Evolutionary conservation across 257 asterid species (phyloP).

Genomic region (Fraxinus anomala): DNA sequence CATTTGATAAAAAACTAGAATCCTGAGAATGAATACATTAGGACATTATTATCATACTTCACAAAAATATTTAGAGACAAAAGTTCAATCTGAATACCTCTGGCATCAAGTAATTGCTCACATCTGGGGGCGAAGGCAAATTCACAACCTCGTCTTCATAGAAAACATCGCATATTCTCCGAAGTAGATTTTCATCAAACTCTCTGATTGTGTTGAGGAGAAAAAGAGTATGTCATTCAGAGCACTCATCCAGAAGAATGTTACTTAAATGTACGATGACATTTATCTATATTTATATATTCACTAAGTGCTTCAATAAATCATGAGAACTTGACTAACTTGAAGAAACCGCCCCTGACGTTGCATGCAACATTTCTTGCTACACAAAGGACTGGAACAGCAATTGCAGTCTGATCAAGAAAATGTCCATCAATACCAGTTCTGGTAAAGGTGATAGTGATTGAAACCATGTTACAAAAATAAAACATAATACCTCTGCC

Average conservation of each 20-base stretch:
- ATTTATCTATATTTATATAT: not conserved
- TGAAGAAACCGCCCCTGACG: conserved; percentile 94
- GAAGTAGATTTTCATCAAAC: conserved; percentile 71
- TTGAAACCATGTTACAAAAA: conserved; percentile 22
- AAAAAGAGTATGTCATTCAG: conserved; percentile 4
- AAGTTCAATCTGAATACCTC: conserved; percentile 53
- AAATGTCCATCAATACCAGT: conserved; percentile 17
- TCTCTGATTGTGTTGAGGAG: conserved; percentile 48
- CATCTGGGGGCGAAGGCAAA: conserved; percentile 87
- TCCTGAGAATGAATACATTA: conserved; percentile 49
- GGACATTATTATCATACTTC: conserved; percentile 24
- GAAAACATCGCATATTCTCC: conserved; percentile 69
- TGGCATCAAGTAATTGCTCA: conserved; percentile 86
- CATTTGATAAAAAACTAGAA: conserved; percentile 64
- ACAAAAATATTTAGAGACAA: conserved; percentile 9
- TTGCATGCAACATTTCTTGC: conserved; percentile 99
- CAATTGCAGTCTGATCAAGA: conserved; percentile 64
- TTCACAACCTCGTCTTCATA: conserved; percentile 81
- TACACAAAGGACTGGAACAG: conserved; percentile 93
- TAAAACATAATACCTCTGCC: conserved; percentile 75
- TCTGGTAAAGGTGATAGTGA: conserved; percentile 2
- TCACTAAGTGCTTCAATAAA: conserved; percentile 23
- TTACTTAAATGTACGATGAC: not conserved
- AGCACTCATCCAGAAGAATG: conserved; percentile 22
- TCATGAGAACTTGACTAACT: conserved; percentile 48